phyloP scores from a whole-genome alignment of 306 rosid genomes.

The Datisca glomerata region DNA sequence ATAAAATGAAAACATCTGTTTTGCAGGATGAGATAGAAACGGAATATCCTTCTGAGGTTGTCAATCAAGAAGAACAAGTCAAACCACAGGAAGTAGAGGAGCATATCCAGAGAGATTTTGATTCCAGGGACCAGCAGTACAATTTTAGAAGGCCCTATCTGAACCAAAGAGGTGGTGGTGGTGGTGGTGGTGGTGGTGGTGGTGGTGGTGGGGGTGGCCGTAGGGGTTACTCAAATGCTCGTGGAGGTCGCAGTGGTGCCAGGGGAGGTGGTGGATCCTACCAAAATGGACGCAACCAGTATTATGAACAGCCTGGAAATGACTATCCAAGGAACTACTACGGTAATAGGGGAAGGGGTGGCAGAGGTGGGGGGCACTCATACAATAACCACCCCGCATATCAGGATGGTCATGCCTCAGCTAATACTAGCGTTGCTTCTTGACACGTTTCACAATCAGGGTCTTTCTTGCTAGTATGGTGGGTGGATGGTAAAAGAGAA shows the following conservation, averaged over 20 bases:
- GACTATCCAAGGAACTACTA: conserved; percentile 59
- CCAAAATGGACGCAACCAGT: conserved; percentile 71
- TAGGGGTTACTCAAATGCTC: conserved; percentile 68
- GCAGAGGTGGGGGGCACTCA: conserved; percentile 54
- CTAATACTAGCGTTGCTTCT: conserved; percentile 60
- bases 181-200: conserved; percentile 77
- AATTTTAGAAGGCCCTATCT: conserved; percentile 45
- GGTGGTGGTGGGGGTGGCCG: conserved; percentile 80
- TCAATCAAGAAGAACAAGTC: conserved; percentile 37
- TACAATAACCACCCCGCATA: conserved; percentile 38
- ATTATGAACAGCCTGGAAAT: conserved; percentile 72
- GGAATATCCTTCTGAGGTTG: conserved; percentile 30
- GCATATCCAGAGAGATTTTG: conserved; percentile 37
- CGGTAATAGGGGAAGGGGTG: conserved; percentile 55
- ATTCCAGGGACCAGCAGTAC: conserved; percentile 59
- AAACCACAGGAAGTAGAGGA: conserved; percentile 38
- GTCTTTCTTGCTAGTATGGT: not conserved
- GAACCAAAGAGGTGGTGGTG: conserved; percentile 86
- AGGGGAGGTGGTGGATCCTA: conserved; percentile 51
- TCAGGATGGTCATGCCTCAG: conserved; percentile 37
- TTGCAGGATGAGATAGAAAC: conserved; percentile 56
- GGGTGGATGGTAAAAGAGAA: not conserved
- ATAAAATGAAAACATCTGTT: conserved; percentile 10
- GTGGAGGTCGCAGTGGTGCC: conserved; percentile 66
- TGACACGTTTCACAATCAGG: conserved; percentile 12